Evolutionary conservation across 106 monocot species (phyloP).

Genomic region (Iris macrosiphon): DNA sequence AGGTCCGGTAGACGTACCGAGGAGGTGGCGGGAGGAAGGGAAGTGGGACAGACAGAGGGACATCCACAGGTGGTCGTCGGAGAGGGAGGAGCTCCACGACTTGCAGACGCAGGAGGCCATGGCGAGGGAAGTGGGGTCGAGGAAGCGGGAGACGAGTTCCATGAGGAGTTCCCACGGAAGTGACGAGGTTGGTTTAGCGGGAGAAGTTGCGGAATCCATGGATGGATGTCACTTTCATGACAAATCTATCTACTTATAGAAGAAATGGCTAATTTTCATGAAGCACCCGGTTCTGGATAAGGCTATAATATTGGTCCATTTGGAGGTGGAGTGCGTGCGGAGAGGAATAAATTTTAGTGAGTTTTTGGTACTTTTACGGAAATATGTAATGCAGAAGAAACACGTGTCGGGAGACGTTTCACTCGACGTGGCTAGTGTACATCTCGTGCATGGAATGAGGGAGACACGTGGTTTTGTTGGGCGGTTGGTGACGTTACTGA

Average conservation of each 20-base stretch:
- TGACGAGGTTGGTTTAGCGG: neutral
- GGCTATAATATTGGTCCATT: no score
- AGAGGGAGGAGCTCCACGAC: slow-evolving; percentile 33
- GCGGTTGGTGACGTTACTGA: no score
- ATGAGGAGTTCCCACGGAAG: slow-evolving; percentile 29
- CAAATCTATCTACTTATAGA: neutral
- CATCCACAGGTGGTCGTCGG: slow-evolving; percentile 49
- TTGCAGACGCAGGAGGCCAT: slow-evolving; percentile 43
- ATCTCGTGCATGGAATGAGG: no score
- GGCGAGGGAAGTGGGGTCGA: slow-evolving; percentile 39
- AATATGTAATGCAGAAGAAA: no score
- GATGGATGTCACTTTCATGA: neutral
- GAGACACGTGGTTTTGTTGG: no score
- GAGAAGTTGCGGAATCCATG: neutral
- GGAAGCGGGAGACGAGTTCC: slow-evolving; percentile 10
- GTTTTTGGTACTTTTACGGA: no score
- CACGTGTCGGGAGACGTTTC: no score
- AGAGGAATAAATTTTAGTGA: no score
- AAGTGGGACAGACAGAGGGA: slow-evolving; percentile 28
- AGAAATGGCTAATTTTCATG: neutral
- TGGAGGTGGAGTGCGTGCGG: no score
- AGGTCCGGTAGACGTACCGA: slow-evolving; percentile 7
- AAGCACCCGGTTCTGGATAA: no score
- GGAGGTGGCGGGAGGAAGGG: slow-evolving; percentile 15
- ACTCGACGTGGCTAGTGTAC: no score